phyloP scores from a whole-genome alignment of 2,329 filamentous ascomycete species.

The Phyllosticta citrichinensis region DNA sequence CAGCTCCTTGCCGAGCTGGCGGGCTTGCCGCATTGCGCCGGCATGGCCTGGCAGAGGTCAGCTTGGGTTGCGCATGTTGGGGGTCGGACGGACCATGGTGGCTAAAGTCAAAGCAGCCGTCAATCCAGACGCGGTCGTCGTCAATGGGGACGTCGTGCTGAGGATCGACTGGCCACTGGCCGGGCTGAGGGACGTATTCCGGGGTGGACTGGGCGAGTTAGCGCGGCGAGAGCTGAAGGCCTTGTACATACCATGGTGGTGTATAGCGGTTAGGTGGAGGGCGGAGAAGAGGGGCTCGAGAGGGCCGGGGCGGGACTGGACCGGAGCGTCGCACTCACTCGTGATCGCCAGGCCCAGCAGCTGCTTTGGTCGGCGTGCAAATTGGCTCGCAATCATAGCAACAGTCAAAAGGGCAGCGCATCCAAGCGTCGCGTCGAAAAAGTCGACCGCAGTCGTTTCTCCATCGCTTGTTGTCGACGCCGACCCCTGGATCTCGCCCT shows the following conservation, averaged over 20 bases:
- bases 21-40: conserved; percentile 91
- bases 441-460: background rate
- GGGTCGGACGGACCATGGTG: conserved; percentile 63
- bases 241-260: background rate
- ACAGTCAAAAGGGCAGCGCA: background rate
- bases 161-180: conserved; percentile 55
- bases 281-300: background rate
- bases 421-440: background rate
- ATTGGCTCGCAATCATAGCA: background rate
- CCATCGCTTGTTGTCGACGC: background rate
- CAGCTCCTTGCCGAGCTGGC: conserved; percentile 79
- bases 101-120: conserved; percentile 98
- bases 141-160: conserved; percentile 49
- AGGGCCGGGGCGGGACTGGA: background rate
- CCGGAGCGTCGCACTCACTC: background rate
- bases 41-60: conserved; percentile 61
- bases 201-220: conserved; percentile 12
- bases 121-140: conserved; percentile 84
- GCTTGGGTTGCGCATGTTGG: background rate
- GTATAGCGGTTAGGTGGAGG: conserved; percentile 1
- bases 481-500: background rate
- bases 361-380: background rate
- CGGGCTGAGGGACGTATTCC: conserved; percentile 40
- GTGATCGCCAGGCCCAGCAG: background rate
- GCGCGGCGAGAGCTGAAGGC: background rate